Conservation (phyloP, 306 rosid genomes). For the Quercus cerris region DNA sequence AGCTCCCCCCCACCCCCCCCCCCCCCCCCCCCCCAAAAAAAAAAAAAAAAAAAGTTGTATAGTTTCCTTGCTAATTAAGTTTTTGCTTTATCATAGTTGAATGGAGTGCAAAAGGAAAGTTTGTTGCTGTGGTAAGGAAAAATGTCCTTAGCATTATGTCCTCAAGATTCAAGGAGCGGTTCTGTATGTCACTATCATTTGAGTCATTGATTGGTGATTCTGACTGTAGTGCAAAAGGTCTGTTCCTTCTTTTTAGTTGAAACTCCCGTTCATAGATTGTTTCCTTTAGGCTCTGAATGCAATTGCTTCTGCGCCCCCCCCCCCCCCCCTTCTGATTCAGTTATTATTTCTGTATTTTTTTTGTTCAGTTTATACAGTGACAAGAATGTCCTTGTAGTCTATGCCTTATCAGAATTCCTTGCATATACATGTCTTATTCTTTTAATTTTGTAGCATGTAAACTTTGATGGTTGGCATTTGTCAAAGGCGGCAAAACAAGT, state of each 20-base stretch:
- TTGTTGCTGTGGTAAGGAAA: conserved; percentile 71
- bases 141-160: conserved; percentile 66
- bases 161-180: conserved; percentile 52
- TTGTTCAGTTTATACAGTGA: not conserved
- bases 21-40: too few relatives aligned
- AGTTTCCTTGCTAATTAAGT: conserved; percentile 16
- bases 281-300: not conserved
- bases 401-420: not conserved
- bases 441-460: not conserved
- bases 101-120: conserved; percentile 65
- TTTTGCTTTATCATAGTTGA: conserved; percentile 50
- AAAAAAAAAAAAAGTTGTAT: not conserved
- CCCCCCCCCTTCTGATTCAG: not conserved
- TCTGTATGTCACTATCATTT: conserved; percentile 44
- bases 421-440: not conserved
- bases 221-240: conserved; percentile 56
- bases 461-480: not conserved
- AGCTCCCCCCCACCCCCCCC: not conserved
- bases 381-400: not conserved
- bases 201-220: conserved; percentile 46
- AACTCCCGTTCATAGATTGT: not conserved
- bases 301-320: not conserved
- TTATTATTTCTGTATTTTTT: not conserved
- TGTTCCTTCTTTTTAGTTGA: not conserved
- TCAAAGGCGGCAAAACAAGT: not conserved